phyloP scores from a whole-genome alignment of 2,329 filamentous ascomycete genomes.

The Colletotrichum gloeosporioides region DNA sequence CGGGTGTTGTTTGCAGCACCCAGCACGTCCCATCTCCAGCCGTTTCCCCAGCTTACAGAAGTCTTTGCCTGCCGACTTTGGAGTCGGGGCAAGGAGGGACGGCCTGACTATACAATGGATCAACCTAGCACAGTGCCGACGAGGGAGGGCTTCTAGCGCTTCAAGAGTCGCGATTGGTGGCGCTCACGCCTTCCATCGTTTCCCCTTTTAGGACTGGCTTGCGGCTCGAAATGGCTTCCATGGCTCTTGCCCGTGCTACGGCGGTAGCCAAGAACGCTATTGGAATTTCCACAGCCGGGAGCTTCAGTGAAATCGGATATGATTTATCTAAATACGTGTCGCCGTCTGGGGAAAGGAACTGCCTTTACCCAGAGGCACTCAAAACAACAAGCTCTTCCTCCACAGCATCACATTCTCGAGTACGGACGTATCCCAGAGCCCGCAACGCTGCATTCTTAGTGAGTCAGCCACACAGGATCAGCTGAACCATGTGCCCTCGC shows the following conservation, averaged over 20 bases:
- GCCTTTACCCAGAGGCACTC: not conserved
- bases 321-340: not conserved
- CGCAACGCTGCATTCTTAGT: not conserved
- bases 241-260: not conserved
- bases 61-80: not conserved
- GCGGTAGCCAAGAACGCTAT: not conserved
- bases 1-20: slow-evolving; percentile 2
- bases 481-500: not conserved
- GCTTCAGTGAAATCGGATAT: no score
- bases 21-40: not conserved
- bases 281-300: not conserved
- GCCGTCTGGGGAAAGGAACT: not conserved
- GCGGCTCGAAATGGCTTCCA: not conserved
- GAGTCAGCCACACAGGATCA: not conserved
- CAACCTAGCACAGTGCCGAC: not conserved
- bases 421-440: not conserved
- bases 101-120: not conserved
- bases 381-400: not conserved
- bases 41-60: not conserved
- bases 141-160: not conserved
- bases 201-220: not conserved
- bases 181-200: not conserved
- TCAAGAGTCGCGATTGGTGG: not conserved
- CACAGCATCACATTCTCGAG: not conserved
- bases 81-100: not conserved